A percentile compares a stretch with the other conserved stretches of the same genome.
phyloP scores from a whole-genome alignment of 2,329 filamentous ascomycete species.

The Leptographium radiaticola region DNA sequence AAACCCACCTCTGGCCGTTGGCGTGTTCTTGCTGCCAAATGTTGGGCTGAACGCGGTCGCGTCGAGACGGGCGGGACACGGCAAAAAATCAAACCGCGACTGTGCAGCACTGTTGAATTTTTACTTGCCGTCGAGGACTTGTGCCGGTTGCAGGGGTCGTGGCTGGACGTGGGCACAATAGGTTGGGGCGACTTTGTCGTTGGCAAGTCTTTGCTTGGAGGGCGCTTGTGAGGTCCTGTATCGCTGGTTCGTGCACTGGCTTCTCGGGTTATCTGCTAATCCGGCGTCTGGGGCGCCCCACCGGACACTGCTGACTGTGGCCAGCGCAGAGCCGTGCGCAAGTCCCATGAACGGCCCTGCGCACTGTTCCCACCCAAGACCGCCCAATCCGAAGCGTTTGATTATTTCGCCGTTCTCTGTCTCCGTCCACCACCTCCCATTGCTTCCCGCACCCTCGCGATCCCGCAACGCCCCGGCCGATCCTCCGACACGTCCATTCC shows the following conservation, averaged over 20 bases:
- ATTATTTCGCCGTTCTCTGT: constrained; percentile 3
- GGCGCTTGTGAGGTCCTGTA: not conserved
- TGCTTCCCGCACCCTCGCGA: not conserved
- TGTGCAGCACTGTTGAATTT: not conserved
- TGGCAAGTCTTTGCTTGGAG: not conserved
- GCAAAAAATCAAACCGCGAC: not conserved
- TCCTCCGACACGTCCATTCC: not conserved
- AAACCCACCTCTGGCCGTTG: not conserved
- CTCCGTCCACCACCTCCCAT: not conserved
- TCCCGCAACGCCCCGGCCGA: not conserved
- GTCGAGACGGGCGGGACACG: not conserved
- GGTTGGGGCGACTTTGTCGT: not conserved
- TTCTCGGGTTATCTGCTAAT: constrained; percentile 7
- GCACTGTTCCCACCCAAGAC: not conserved
- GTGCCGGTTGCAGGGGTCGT: not conserved
- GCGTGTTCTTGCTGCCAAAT: not conserved
- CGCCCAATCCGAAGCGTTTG: constrained; percentile 11
- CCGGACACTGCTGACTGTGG: not conserved
- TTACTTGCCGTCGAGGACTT: not conserved
- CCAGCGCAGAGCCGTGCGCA: not conserved
- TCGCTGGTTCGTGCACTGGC: not conserved
- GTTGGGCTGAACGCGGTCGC: not conserved
- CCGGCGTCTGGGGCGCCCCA: not conserved
- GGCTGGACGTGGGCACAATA: not conserved
- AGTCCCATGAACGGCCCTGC: not conserved